Evolutionary conservation across 306 rosid species (phyloP), one percentile per base, ranked within the genome.

Genomic region (Alnus glutinosa): DNA sequence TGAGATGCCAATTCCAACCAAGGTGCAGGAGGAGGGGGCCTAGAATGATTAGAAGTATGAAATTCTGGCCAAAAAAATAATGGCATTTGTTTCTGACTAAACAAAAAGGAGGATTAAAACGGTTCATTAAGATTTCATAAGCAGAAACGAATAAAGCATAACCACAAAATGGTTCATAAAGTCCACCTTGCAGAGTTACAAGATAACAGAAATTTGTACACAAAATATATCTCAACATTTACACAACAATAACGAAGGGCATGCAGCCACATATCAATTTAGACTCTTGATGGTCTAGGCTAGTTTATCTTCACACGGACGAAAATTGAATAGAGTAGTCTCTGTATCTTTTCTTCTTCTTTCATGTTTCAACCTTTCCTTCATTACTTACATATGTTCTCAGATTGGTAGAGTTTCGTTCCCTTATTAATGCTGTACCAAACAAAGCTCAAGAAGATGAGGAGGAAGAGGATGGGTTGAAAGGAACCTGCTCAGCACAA

Each of bases 401-500:
- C 72, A 16, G 42, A 64, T 34, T 18, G n/a, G 7, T 14, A 36
- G 7, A 34, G 48, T 3, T 64, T 12, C 70, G 76, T 42, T 71
- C 76, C 67, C 63, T 84, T 80, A 83, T 79, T 83, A 37, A 44
- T 66, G 12, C 63, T 74, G 72, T 23, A 7, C 52, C 28, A 78
- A 44, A 77, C 18, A 72, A 80, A 70, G 82, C 75, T 84, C 85
- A 83, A 66, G 90, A 77, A 14, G 94, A 78, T 9, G 89, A 84
- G 7, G 88, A 8, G 46, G 85, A 81, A 69, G 98, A 70, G 7
- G 90, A 57, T n/a, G 88, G 83, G 78, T 83, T 83, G 70, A 92
- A 92, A 61, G 96, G 80, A 50, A 12, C 79, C 88, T 93, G 97
- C 86, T 95, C 97, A n/a, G 89, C 94, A 39, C 98, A 95, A 28